Conservation (phyloP, 2,329 filamentous ascomycete species). For the Nothophaeocryptopus gaeumannii region DNA sequence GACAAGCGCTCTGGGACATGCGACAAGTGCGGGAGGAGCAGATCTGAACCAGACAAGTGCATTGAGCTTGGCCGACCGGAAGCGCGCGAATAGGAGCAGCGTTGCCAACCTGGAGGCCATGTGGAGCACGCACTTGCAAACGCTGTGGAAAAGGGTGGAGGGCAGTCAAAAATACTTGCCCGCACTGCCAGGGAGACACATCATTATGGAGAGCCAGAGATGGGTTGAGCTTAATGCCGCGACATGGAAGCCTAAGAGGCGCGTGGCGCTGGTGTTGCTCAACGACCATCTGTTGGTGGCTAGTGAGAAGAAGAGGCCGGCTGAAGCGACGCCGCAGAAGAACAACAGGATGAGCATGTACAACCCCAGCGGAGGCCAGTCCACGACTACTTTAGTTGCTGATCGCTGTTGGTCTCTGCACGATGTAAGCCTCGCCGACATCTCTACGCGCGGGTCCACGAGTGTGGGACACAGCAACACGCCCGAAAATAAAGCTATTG, state of each 20-base stretch:
- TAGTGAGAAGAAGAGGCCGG: conserved; percentile 80
- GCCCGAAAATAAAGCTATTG: conserved; percentile 54
- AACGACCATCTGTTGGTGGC: conserved; percentile 94
- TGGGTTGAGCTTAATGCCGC: conserved; percentile 98
- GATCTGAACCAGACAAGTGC: conserved; percentile 36
- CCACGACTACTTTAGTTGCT: conserved; percentile 70
- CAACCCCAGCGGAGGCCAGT: conserved; percentile 43
- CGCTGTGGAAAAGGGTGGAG: conserved; percentile 95
- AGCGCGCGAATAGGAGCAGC: conserved; percentile 79
- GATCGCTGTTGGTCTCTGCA: conserved; percentile 92
- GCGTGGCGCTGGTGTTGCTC: conserved; percentile 86
- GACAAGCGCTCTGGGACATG: conserved; percentile 52
- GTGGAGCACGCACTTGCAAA: conserved; percentile 67
- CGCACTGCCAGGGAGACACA: conserved; percentile 84
- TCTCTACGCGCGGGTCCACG: conserved; percentile 51
- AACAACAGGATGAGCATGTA: conserved; percentile 33
- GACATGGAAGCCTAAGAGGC: conserved; percentile 87
- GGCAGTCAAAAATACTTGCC: conserved; percentile 96
- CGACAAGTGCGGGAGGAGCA: conserved; percentile 41
- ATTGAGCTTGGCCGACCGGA: conserved; percentile 42
- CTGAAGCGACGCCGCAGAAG: conserved; percentile 22
- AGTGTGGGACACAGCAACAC: conserved; percentile 35
- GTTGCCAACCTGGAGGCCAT: conserved; percentile 71
- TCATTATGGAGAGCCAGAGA: conserved; percentile 84
- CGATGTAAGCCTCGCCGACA: conserved; percentile 89